Evolutionary conservation across 108 stramenopile genomes (phyloP), one percentile per base, ranked within the genome.

Genomic region (Nitzschia inconspicua): DNA sequence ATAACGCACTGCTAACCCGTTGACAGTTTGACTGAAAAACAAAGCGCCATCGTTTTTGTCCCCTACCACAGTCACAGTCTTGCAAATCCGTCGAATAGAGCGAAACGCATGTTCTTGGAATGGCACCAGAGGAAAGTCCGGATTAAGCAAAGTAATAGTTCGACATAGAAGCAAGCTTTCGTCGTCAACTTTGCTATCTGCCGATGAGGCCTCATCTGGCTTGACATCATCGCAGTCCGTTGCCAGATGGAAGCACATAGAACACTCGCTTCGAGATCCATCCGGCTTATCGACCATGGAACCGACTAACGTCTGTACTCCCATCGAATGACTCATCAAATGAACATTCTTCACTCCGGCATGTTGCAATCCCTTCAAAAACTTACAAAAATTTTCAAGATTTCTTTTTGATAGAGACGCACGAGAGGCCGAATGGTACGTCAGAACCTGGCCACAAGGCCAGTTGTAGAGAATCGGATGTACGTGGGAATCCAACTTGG

Each of bases 291-390:
- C 66, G 23, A 48, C 60, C 39, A 79, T 62, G 1, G 54, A 55
- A 19, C 48, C 56, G 39, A 79, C 16, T 2, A 79, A 36, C 14
- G 73, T 69, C 27, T 75, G 73, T 4, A 71, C 78, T 24, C 78
- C 80, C 44, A 81, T 40, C 46, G 66, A 76, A 48, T 81, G 80
- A n/a, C 55, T 72, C 14, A 81, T 27, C 28, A 81, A 39, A 44
- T 81, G 80, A 20, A 77, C 52, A 18, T 70, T 63, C 23, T n/a
- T 31, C n/a, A 75, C 62, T 0, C 79, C 79, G 1, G 58, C 74
- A 41, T 25, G 29, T 19, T 51, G 56, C 5, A 75, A 50, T 18
- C 74, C 60, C 14, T 41, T 30, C 47, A 76, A 25, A 46, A 76
- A 34, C 42, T 58, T 42, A 0, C 47, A 58, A 62, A 79, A 75